Base-by-base conservation (phyloP, 768 basidiomycete species). In the Lanmaoa pseudosensibilis region DNA sequence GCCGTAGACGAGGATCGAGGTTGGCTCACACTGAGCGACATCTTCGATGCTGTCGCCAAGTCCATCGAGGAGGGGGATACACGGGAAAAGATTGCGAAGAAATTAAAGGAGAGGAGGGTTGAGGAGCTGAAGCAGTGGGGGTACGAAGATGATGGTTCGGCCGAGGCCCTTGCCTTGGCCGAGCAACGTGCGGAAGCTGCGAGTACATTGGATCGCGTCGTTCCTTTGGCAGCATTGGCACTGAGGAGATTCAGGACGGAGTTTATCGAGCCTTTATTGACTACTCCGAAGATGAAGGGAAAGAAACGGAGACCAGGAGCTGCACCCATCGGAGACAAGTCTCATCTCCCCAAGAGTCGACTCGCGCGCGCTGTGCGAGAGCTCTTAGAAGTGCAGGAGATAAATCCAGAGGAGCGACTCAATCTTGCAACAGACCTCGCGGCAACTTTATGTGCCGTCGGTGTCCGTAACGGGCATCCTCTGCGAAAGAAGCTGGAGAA, bases 1-100 rank as follows among this genome's bases (percentile, higher is more conserved):
- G 86, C 85, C 44, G 76, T 87, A 16, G 88, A 91, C 69, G 88
- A 91, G 70, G 89, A 89, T 71, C 82, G 78, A 60, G 88, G 89
- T 40, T 91, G 89, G 89, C 77, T 90, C 40, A 81, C 85, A 32
- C 73, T 90, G 41, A 77, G 75, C 50, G 88, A 90, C 66, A 78
- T 87, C 16, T 70, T 89, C 57, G 81, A 85, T 64, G 80, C 80
- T 25, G 80, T 84, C 51, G 80, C 83, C 48, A 82, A 79, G 62
- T 77, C 77, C 21, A 74, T 81, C 46, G 71, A 73, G 45, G 78
- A 83, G 51, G 74, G 72, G 39, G 82, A 82, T 61, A 78, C 81
- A n/a, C 80, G 83, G 27, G 84, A 84, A 65, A 80, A 82, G 64
- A 78, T 90, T 44, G 75, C 85, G 38, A 76, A 74, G 63, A 80